phyloP scores from a whole-genome alignment of 2,329 filamentous ascomycete species.

The Aspergillus viridinutans region DNA sequence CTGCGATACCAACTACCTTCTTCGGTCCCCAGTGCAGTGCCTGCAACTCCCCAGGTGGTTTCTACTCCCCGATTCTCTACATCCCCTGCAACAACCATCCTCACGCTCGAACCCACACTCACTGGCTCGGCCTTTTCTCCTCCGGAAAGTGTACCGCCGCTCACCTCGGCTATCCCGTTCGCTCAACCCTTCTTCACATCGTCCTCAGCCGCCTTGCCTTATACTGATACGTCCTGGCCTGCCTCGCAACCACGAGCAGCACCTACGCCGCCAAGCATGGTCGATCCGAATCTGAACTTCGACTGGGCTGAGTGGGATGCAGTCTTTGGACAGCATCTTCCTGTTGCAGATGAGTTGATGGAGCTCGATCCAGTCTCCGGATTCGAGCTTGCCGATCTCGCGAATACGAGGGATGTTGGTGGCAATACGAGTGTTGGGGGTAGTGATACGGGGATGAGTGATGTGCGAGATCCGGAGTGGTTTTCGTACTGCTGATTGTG shows the following conservation, averaged over 20 bases:
- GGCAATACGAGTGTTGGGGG: slow-evolving; percentile 2
- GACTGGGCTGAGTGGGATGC: slow-evolving; percentile 50
- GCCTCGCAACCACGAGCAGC: slow-evolving; percentile 13
- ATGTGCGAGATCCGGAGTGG: slow-evolving; percentile 11
- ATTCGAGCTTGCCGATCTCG: slow-evolving; percentile 30
- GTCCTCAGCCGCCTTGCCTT: slow-evolving; percentile 12
- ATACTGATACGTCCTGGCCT: slow-evolving; percentile 20
- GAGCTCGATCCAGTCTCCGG: slow-evolving; percentile 38
- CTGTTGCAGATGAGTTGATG: slow-evolving; percentile 42
- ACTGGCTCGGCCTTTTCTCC: slow-evolving; percentile 13
- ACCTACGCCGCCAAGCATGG: slow-evolving; percentile 34
- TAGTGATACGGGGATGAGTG: slow-evolving; percentile 4
- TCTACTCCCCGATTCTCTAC: slow-evolving; percentile 13
- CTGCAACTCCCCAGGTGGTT: slow-evolving; percentile 3
- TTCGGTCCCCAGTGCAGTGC: slow-evolving; percentile 6
- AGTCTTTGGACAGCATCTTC: slow-evolving; percentile 45
- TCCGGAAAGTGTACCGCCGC: slow-evolving; percentile 9
- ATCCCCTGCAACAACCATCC: slow-evolving; percentile 6
- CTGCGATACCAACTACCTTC: slow-evolving; percentile 21
- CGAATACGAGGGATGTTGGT: slow-evolving; percentile 1
- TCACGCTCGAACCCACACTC: slow-evolving; percentile 5
- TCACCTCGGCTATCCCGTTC: slow-evolving; percentile 6
- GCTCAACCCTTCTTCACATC: slow-evolving; percentile 4
- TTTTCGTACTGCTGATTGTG: slow-evolving; percentile 11
- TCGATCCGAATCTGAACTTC: slow-evolving; percentile 42